Base-by-base conservation (phyloP, 495 filamentous ascomycete genomes). In the Glutinoglossum americanum region DNA sequence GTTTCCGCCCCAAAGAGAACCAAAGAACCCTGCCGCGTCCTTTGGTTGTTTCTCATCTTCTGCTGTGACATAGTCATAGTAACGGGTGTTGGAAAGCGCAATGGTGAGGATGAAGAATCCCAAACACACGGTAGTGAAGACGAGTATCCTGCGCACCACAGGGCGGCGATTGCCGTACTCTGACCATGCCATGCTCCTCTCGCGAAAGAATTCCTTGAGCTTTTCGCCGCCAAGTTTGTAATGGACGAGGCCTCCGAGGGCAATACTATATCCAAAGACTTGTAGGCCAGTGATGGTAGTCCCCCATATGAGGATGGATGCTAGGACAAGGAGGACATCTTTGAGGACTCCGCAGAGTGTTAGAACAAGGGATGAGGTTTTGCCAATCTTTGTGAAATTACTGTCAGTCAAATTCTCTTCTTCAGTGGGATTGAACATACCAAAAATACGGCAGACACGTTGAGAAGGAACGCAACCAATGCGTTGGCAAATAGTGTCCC, bases 271-370 rank as follows among this genome's bases (percentile, higher is more conserved):
- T 63, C 92, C 92, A 72, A 97, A 94, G 72, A 85, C 82, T 72
- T 98, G 92, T 49, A 93, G 80, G 49, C 67, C 68, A 23, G 85
- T 78, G 64, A 98, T 83, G 25, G 81, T 80, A 60, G 87, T 92
- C 58, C 81, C 74, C 83, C 87, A 95, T 69, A 98, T 83, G 60
- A 85, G 65, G 78, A 96, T 92, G 57, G 87, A 94, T 55, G 86
- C 85, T 56, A 74, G 72, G 53, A 98, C 89, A 30, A 98, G 84
- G 60, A 98, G 80, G 62, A 98, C 90, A 75, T 98, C 92, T 77
- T 98, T 98, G 66, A 97, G 81, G 59, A 98, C 89, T 73, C 92
- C 92, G 71, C 87, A 97, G 54, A 98, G 84, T 41, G 92, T 97
- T 69, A 96, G 86, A 66, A 96, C 88, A 47, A 98, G 79, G 54